Evolutionary conservation across 2,329 filamentous ascomycete species (phyloP), one percentile per base, ranked within the genome.

Genomic region (Stemphylium vesicarium): DNA sequence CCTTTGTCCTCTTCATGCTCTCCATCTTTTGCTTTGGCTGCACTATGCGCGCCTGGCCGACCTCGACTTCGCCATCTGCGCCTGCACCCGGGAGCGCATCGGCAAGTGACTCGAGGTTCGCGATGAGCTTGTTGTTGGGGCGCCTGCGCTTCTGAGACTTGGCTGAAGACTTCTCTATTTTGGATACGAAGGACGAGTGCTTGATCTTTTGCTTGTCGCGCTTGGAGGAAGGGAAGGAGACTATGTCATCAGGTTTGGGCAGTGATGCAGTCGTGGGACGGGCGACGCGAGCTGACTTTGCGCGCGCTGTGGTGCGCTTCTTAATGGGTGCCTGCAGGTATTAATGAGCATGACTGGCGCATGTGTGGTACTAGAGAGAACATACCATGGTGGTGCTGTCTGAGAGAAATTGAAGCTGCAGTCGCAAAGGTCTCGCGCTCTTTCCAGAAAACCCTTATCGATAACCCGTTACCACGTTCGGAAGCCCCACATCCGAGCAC

Each of bases 161-260:
- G 49, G 74, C 74, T 48, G 76, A 65, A 6, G 81, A 77, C 63
- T 92, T 91, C 62, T 87, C 80, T 66, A 96, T 89, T 60, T 88
- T 89, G 16, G 86, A 88, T 24, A 96, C 81, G 62, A 98, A 92
- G 12, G 87, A 79, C 0, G 89, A 89, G 80, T 91, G 91, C 72
- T 92, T 93, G 66, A 96, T 91, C 31, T 83, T 79, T 20, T 88
- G 89, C 80, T 94, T 96, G 79, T 96, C 91, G 71, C 85, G 88
- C 77, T 97, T 98, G 60, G 83, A 87, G 50, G 86, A 84, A 57
- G 86, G 79, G 76, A 94, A 93, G 12, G 83, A 39, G 46, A 48
- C 12, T 49, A 60, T 80, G 42, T 70, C 68, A 40, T 70, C 69
- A 38, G 66, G 57, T 32, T 50, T 55, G 38, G 64, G 57, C 6